Evolutionary conservation across 129 eudicot genomes (phyloP), one percentile per base, ranked within the genome.

Genomic region (Heracleum sosnowskyi): DNA sequence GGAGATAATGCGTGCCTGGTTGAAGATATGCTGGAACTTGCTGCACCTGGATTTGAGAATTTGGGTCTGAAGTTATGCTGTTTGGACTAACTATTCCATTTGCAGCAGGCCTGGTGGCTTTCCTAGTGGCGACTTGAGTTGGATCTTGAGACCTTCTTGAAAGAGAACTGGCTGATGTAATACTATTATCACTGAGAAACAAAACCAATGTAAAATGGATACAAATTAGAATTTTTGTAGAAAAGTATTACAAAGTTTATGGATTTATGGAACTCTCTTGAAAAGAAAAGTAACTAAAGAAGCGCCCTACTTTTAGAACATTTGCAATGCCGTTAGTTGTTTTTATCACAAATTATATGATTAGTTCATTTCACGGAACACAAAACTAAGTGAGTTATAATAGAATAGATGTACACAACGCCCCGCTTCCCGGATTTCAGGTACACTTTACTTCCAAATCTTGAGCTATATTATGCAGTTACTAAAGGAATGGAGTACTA

Each of bases 151-250:
- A 78, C 28, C 84, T 81, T 69, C 83, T 91, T 17, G 87, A 79
- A 36, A 81, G 77, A 40, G 87, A 86, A 49, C 76, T 83, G 78
- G 85, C 86, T 0, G 92, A 90, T 37, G 88, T 85, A 36, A 88
- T 78, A 68, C 96, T 88, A 76, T 77, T 85, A 73, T 91, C 96
- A 64, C 96, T 91, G 88, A 11, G 71, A 55, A 82, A 40, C 6
- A 42, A 9, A 57, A 40, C 35, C 29, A 49, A 24, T 3, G 31
- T 24, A 28, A 39, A 37, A 18, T 11, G 15, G 2, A 36, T 72
- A 40, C 24, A 15, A 41, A 8, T 73, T 29, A n/a, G 33, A 42
- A 44, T 44, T 17, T 4, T 36, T 20, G 33, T 39, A 35, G 2
- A 12, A 28, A 29, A 24, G 33, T 60, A 60, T n/a, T n/a, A 10